A percentile compares a stretch with the other conserved stretches of the same genome.
Conservation (phyloP, 805 yeast species). For the Saccharomycopsis capsularis region DNA sequence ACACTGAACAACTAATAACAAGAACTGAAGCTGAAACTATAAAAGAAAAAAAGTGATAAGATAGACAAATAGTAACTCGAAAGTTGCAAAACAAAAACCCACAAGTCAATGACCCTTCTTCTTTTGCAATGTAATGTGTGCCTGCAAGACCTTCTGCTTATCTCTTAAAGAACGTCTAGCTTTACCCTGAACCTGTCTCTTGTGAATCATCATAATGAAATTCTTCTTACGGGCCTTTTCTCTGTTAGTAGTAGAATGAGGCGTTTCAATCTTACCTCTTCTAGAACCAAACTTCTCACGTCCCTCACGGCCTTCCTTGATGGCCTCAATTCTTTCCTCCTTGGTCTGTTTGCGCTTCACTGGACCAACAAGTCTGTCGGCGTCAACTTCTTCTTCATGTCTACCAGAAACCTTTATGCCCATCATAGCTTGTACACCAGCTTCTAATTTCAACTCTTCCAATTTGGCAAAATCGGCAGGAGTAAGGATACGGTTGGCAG, state of each 20-base stretch:
- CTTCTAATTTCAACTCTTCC: constrained; percentile 77
- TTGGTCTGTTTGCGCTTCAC: constrained; percentile 73
- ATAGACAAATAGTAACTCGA: no score
- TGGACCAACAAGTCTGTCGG: constrained; percentile 67
- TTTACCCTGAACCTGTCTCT: constrained; percentile 89
- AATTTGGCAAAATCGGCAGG: constrained; percentile 98
- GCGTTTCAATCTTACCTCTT: constrained; percentile 67
- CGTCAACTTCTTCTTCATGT: constrained; percentile 84
- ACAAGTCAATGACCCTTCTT: constrained; percentile 75
- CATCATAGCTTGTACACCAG: constrained; percentile 77
- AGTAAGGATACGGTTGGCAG: constrained; percentile 74
- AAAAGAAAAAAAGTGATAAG: no score
- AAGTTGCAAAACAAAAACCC: no score
- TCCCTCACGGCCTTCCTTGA: constrained; percentile 87
- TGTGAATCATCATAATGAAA: constrained; percentile 97
- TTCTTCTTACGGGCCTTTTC: constrained; percentile 98
- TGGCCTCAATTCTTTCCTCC: constrained; percentile 85
- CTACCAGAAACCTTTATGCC: constrained; percentile 54
- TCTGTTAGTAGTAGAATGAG: constrained; percentile 87
- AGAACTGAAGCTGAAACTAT: no score
- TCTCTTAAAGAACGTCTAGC: constrained; percentile 85
- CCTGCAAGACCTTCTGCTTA: constrained; percentile 76
- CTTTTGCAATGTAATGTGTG: constrained; percentile 87
- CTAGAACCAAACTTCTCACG: constrained; percentile 86
- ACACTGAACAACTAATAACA: no score